phyloP scores from a whole-genome alignment of 1,284 basidiomycete genomes.

The Cutaneotrichosporon sp. region DNA sequence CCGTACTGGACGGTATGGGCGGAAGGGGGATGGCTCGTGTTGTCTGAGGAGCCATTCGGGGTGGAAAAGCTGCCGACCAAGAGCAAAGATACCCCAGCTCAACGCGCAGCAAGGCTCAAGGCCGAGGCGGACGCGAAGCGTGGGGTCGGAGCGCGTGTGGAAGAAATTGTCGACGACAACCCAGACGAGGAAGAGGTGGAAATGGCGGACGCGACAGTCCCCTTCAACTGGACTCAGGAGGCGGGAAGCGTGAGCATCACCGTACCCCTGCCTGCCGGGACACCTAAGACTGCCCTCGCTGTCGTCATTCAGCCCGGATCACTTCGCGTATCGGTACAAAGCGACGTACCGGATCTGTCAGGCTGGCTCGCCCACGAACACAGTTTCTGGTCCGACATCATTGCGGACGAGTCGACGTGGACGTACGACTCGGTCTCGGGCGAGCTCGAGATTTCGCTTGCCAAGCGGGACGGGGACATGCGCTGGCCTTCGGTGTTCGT shows the following conservation, averaged over 20 bases:
- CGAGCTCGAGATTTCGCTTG: constrained; percentile 74
- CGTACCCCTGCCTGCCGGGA: constrained; percentile 72
- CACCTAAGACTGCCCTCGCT: constrained; percentile 63
- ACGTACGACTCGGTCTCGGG: constrained; percentile 75
- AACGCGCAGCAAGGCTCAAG: constrained; percentile 23
- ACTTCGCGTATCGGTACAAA: constrained; percentile 28
- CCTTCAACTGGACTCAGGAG: constrained; percentile 90
- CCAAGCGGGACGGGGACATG: constrained; percentile 70
- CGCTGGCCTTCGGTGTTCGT: constrained; percentile 82
- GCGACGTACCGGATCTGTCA: constrained; percentile 55
- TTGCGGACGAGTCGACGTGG: constrained; percentile 73
- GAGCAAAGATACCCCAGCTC: constrained; percentile 21
- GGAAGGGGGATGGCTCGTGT: constrained; percentile 40
- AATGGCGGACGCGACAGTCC: constrained; percentile 49
- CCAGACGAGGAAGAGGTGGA: constrained; percentile 17
- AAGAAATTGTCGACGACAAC: constrained; percentile 5
- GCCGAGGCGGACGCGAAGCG: constrained; percentile 28
- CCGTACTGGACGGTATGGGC: constrained; percentile 57
- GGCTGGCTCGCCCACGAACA: constrained; percentile 58
- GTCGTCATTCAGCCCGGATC: constrained; percentile 66
- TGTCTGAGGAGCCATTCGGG: constrained; percentile 34
- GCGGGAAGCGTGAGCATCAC: constrained; percentile 75
- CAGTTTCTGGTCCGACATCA: constrained; percentile 72
- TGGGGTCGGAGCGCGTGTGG: constrained; percentile 37
- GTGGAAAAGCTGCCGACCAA: constrained; percentile 25